phyloP scores from a whole-genome alignment of 768 basidiomycete genomes.

The Pluteus cervinus region DNA sequence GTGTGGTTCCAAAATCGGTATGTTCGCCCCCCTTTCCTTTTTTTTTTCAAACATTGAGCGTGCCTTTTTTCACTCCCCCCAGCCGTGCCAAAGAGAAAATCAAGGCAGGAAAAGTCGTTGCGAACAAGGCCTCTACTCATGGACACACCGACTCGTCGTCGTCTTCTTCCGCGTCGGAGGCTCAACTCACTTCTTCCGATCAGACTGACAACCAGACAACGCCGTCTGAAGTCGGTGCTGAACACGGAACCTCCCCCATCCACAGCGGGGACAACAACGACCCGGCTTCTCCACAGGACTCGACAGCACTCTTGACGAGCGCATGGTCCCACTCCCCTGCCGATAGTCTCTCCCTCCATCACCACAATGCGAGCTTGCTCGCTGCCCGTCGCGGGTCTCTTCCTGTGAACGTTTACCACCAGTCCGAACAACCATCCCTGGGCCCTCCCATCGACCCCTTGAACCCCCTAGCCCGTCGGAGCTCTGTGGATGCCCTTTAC shows the following conservation, averaged over 20 bases:
- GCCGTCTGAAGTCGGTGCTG: conserved; percentile 2
- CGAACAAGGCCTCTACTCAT: conserved; percentile 19
- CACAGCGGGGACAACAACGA: conserved; percentile 1
- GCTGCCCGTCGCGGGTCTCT: conserved; percentile 49
- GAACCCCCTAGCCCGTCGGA: conserved; percentile 36
- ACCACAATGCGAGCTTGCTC: conserved; percentile 27
- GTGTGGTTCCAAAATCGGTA: conserved; percentile 92
- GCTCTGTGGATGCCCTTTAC: conserved; percentile 42
- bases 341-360: conserved; percentile 10
- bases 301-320: background rate
- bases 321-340: conserved; percentile 3
- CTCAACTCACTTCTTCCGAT: background rate
- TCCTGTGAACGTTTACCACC: conserved; percentile 37
- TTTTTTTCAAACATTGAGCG: conserved; percentile 7
- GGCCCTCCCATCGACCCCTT: conserved; percentile 31
- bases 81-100: conserved; percentile 85
- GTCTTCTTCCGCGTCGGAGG: conserved; percentile 6
- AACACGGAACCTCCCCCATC: conserved; percentile 13
- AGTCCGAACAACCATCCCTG: conserved; percentile 21
- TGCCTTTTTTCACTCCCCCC: conserved; percentile 11
- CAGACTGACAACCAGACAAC: conserved; percentile 9
- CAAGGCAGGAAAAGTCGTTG: conserved; percentile 42
- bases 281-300: background rate
- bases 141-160: conserved; percentile 8
- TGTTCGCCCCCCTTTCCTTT: conserved; percentile 9